Evolutionary conservation across 352 stramenopile species (phyloP).

Genomic region (Phytophthora agathidicida): DNA sequence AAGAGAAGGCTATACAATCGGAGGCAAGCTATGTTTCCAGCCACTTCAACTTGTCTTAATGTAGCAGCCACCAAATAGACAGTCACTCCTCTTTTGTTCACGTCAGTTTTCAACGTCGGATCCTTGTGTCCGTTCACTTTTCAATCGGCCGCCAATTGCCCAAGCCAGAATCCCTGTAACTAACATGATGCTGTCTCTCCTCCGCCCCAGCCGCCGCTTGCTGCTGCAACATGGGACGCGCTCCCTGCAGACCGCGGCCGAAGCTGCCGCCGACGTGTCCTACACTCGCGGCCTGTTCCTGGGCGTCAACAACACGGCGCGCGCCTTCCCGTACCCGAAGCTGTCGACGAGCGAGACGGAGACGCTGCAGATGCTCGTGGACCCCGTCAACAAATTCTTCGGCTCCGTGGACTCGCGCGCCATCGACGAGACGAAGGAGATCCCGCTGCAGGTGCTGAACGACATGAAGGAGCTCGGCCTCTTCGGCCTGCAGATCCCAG

Average conservation of each 20-base stretch:
- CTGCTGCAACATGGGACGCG: constrained; percentile 33
- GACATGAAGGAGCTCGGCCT: constrained; percentile 87
- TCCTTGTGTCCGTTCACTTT: constrained; percentile 18
- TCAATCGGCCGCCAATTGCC: constrained; percentile 4
- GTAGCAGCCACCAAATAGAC: constrained; percentile 6
- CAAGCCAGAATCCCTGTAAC: background rate
- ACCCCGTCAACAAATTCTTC: constrained; percentile 85
- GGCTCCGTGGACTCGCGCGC: constrained; percentile 61
- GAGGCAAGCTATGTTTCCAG: too few relatives aligned
- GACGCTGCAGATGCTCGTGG: constrained; percentile 87
- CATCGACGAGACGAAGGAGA: constrained; percentile 87
- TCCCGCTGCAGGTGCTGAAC: constrained; percentile 69
- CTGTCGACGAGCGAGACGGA: constrained; percentile 73
- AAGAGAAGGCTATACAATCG: too few relatives aligned
- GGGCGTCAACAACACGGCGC: constrained; percentile 79
- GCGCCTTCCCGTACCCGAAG: constrained; percentile 84
- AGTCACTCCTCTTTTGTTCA: constrained; percentile 14
- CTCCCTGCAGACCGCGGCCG: constrained; percentile 68
- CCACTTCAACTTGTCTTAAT: constrained; percentile 1
- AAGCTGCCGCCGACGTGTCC: constrained; percentile 68
- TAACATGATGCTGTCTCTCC: constrained; percentile 48
- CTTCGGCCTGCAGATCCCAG: constrained; percentile 86
- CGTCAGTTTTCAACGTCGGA: constrained; percentile 14
- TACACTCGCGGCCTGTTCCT: constrained; percentile 87
- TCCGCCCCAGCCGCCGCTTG: constrained; percentile 35